Evolutionary conservation across 306 rosid genomes (phyloP), one percentile per base, ranked within the genome.

Genomic region (Boehmeria nivea): DNA sequence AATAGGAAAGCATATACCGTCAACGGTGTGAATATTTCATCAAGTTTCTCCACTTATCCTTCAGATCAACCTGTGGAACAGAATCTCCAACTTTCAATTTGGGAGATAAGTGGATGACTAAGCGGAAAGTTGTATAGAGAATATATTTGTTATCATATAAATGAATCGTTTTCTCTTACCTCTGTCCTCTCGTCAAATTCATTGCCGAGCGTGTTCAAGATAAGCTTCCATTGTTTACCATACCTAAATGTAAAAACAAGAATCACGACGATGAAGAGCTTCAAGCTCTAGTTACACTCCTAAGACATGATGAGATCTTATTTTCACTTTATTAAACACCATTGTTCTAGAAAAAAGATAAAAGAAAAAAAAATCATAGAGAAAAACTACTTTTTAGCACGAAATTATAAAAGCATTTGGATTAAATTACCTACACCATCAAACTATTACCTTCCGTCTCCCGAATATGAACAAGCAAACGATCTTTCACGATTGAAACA

Each of bases 1-100:
- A 10, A 19, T 45, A 9, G 10, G 26, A 1, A 43, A 43, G 49
- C 22, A 43, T 1, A 19, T 45, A 45, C 24, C 51, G 11, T 45
- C 21, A 45, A 17, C 22, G 0, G 22, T 8, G 12, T 10, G 5
- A 19, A 19, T 45, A 25, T 25, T 25, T 50, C 34, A 5, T 50
- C 54, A 50, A 10, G 54, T 50, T 50, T 25, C 36, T 50, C 54
- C 54, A 50, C 34, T 50, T 50, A 24, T 50, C 54, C 33, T 24
- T 50, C 34, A 50, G 54, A 22, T 50, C 54, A 6, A 50, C 36
- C 54, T 24, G 34, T 50, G 17, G 54, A 23, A 50, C 6, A 50
- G 8, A 25, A 50, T 12, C 8, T 12, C 36, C 34, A 12, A 50
- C 31, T 12, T 50, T 25, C n/a, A 23, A 23, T 44, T 31, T 17